Percentiles rank a stretch among this genome's conserved stretches.
phyloP scores from a whole-genome alignment of 768 basidiomycete genomes.

The Lactarius trivialis region DNA sequence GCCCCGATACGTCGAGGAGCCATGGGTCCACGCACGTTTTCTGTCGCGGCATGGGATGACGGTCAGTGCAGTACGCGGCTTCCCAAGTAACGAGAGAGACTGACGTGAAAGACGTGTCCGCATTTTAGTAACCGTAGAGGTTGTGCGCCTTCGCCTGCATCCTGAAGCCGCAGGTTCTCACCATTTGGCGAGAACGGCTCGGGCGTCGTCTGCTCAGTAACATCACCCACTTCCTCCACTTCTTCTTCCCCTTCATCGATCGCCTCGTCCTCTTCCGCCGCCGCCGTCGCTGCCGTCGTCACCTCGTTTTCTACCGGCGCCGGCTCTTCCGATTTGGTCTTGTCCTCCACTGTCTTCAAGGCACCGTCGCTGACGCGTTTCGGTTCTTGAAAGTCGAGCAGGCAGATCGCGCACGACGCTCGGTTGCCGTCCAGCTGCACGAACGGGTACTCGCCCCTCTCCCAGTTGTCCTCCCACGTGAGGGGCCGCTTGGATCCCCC shows the following conservation, averaged over 20 bases:
- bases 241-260: conserved; percentile 31
- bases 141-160: conserved; percentile 71
- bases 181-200: not conserved
- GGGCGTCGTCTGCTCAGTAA: conserved; percentile 1
- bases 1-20: conserved; percentile 76
- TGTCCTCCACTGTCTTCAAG: conserved; percentile 25
- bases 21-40: conserved; percentile 89
- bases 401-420: conserved; percentile 77
- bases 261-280: conserved; percentile 21
- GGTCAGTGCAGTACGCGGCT: not conserved
- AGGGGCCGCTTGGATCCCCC: conserved; percentile 30
- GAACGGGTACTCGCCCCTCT: conserved; percentile 70
- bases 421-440: conserved; percentile 77
- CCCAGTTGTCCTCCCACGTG: conserved; percentile 77
- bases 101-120: conserved; percentile 86
- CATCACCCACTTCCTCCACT: conserved; percentile 29
- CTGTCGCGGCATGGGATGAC: conserved; percentile 32
- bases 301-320: not conserved
- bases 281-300: not conserved
- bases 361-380: conserved; percentile 32
- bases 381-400: conserved; percentile 81
- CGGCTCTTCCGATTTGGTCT: conserved; percentile 1
- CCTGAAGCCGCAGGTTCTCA: conserved; percentile 49
- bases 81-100: conserved; percentile 26
- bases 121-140: conserved; percentile 71